Evolutionary conservation across 2,329 filamentous ascomycete genomes (phyloP), one percentile per base, ranked within the genome.

Genomic region (Clathrospora elynae): DNA sequence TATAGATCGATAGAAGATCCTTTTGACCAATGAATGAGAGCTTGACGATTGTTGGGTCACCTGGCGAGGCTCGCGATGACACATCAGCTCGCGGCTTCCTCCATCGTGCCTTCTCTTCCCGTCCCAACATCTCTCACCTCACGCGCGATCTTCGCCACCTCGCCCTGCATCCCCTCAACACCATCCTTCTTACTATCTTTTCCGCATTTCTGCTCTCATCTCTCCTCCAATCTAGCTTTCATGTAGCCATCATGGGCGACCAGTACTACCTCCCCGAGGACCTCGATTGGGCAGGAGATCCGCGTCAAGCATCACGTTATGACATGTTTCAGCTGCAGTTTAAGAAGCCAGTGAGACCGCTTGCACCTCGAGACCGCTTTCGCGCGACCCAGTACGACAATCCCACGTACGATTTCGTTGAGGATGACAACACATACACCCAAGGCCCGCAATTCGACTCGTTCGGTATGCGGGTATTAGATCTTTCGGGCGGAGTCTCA

Each of bases 381-480:
- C 62, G 59, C 19, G 40, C 50, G 4, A 43, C 37, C 14, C 56
- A 51, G 25, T 45, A 53, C 11, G 41, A 56, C 13, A 19, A 46
- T 19, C 33, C 41, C 13, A 35, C 51, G 23, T 58, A 59, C 34
- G 61, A 64, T 25, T 28, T 29, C 1, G 49, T 61, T 3, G 65
- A 62, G 30, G 66, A 66, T 14, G 58, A 67, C 20, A 35, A 47
- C 9, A 44, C 42, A 8, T 55, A 60, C 23, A 45, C 46, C 9
- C 20, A 36, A 12, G 34, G 12, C 5, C 24, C 49, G 17, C 54
- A 64, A 6, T 63, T 78, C 9, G 76, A 81, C 65, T 71, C 71
- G 3, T 80, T 79, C 52, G 77, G 78, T 80, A 53, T 53, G 68
- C 40, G 11, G 1, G 23, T 3, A 9, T 1, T n/a, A 10, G 11